Base-by-base conservation (phyloP, 192 early-diverging fungal species). In the Gonapodya prolifera region DNA sequence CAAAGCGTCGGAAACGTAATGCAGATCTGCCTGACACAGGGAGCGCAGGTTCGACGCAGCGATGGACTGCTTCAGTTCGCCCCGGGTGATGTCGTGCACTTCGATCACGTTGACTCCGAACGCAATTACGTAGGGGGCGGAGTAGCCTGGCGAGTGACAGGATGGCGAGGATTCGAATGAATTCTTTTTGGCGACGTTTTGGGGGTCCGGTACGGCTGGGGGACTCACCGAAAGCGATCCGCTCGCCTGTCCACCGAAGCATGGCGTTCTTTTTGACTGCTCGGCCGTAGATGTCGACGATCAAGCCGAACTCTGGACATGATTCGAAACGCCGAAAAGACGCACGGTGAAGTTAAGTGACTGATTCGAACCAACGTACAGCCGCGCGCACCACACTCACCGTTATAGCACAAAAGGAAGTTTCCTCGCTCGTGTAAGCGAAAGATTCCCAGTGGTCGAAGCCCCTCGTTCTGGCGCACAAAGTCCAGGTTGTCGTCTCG, bases 21-120 rank as follows among this genome's bases (percentile, higher is more conserved):
- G n/a, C n/a, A n/a, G n/a, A n/a, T n/a, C n/a, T n/a, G n/a, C n/a
- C n/a, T n/a, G n/a, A n/a, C n/a, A n/a, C n/a, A n/a, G n/a, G n/a
- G n/a, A n/a, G 45, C 45, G 45, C 45, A 69, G 45, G 45, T 69
- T 69, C 45, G 45, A 16, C 45, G 45, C n/a, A 8, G 45, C 45
- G 45, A 69, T 69, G 13, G n/a, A 8, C 45, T 69, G 45, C 45
- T 69, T 8, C 45, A 69, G 45, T 8, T 69, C 45, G 45, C 45
- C 45, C 45, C 13, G 8, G 13, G 8, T n/a, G 13, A n/a, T n/a
- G 78, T 96, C 84, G 61, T 91, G 89, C 34, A 98, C 84, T 82
- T 98, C 96, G 78, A 98, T 93, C 78, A 97, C 95, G 36, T 85
- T 89, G 1, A 91, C 83, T 70, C 96, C 94, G 82, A 94, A 98